These are phyloP conservation scores for Ascochyta rabiei DNA, from an alignment of 2,329 filamentous ascomycete species.

Conservation along the genomic window DNA sequence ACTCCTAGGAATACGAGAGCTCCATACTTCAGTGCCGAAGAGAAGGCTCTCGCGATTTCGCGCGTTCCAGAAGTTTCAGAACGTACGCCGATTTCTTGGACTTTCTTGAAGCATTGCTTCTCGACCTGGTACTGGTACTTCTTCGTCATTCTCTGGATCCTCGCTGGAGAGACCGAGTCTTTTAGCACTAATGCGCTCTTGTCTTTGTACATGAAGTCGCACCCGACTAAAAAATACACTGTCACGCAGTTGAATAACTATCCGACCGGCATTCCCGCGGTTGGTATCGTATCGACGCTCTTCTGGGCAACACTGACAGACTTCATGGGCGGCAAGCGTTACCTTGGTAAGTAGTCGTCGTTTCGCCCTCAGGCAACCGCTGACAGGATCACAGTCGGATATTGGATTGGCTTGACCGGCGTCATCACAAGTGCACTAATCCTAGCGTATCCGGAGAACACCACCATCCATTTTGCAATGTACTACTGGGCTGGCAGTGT, in stretches of 20 bases:
- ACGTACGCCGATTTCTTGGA: constrained; percentile 54
- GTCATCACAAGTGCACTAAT: constrained; percentile 68
- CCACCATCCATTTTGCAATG: constrained; percentile 64
- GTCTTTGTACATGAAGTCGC: constrained; percentile 57
- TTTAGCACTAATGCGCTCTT: constrained; percentile 69
- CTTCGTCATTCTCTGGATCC: constrained; percentile 70
- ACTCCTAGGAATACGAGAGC: constrained; percentile 52
- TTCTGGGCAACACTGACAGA: constrained; percentile 75
- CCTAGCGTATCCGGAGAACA: constrained; percentile 59
- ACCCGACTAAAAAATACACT: constrained; percentile 54
- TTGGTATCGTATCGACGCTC: constrained; percentile 62
- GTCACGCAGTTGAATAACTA: constrained; percentile 61
- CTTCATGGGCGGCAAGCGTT: constrained; percentile 66
- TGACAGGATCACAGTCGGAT: constrained; percentile 31
- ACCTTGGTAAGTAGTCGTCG: constrained; percentile 53
- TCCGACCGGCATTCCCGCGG: constrained; percentile 59
- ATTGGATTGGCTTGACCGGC: constrained; percentile 70
- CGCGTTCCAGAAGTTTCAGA: constrained; percentile 53
- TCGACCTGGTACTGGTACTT: constrained; percentile 69
- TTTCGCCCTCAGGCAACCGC: not conserved
- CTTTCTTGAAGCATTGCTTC: constrained; percentile 63
- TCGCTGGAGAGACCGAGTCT: constrained; percentile 73
- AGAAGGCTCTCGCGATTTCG: constrained; percentile 52
- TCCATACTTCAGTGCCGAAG: constrained; percentile 50
- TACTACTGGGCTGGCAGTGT: constrained; percentile 74